phyloP scores from a whole-genome alignment of 2,329 filamentous ascomycete species.

The Pseudogymnoascus verrucosus region DNA sequence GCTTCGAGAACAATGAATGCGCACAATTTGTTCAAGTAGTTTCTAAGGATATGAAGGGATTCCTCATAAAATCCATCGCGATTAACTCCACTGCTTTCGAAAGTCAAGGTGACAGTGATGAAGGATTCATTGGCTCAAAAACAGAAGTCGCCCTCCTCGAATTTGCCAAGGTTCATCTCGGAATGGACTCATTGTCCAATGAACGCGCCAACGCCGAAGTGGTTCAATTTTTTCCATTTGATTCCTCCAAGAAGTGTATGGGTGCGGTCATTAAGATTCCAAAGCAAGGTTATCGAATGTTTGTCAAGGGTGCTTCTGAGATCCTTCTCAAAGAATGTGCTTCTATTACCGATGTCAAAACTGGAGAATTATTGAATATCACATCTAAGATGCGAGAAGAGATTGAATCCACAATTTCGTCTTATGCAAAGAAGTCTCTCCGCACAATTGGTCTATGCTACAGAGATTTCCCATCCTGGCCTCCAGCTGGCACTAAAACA shows the following conservation, averaged over 20 bases:
- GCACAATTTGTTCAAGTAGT: slow-evolving; percentile 35
- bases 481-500: slow-evolving; percentile 35
- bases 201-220: slow-evolving; percentile 56
- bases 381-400: slow-evolving; percentile 44
- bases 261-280: slow-evolving; percentile 50
- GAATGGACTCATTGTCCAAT: slow-evolving; percentile 53
- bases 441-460: slow-evolving; percentile 66
- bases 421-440: slow-evolving; percentile 54
- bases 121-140: slow-evolving; percentile 64
- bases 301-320: slow-evolving; percentile 47
- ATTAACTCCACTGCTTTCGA: slow-evolving; percentile 39
- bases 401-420: slow-evolving; percentile 43
- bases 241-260: slow-evolving; percentile 55
- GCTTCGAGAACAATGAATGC: slow-evolving; percentile 29
- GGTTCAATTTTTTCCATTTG: slow-evolving; percentile 39
- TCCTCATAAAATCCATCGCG: slow-evolving; percentile 54
- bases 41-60: slow-evolving; percentile 18
- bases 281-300: slow-evolving; percentile 36
- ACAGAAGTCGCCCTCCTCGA: slow-evolving; percentile 66
- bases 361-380: slow-evolving; percentile 51
- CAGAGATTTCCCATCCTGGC: slow-evolving; percentile 59
- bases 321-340: slow-evolving; percentile 38
- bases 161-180: slow-evolving; percentile 59
- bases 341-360: slow-evolving; percentile 44
- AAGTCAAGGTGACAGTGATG: slow-evolving; percentile 49